phyloP scores from a whole-genome alignment of 257 asterid genomes.

The Perilla frutescens region DNA sequence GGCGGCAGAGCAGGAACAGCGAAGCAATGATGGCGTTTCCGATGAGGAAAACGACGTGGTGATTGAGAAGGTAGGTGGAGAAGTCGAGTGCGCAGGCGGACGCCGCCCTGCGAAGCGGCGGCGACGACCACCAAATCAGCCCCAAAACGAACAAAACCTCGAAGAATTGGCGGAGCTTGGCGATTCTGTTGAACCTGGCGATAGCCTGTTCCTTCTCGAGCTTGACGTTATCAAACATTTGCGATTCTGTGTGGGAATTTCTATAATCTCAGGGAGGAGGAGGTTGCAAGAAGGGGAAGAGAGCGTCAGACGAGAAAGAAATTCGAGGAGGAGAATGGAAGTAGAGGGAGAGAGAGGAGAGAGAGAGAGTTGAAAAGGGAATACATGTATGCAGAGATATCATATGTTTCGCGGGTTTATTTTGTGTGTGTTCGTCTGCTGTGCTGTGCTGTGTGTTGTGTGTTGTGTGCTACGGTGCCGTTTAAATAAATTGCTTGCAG shows the following conservation, averaged over 20 bases:
- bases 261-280: slow-evolving; percentile 36
- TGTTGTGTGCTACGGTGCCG: not conserved
- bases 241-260: slow-evolving; percentile 36
- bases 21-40: slow-evolving; percentile 66
- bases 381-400: slow-evolving; percentile 35
- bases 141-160: slow-evolving; percentile 53
- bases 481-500: no score
- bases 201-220: slow-evolving; percentile 51
- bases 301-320: slow-evolving; percentile 11
- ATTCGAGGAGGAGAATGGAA: not conserved
- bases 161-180: slow-evolving; percentile 48
- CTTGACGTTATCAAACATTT: slow-evolving; percentile 38
- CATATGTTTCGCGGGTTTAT: slow-evolving; percentile 30
- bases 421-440: not conserved
- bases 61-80: slow-evolving; percentile 53
- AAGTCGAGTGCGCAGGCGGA: slow-evolving; percentile 30
- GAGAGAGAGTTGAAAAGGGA: slow-evolving; percentile 25
- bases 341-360: slow-evolving; percentile 14
- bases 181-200: slow-evolving; percentile 52
- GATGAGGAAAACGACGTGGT: slow-evolving; percentile 80
- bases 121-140: slow-evolving; percentile 71
- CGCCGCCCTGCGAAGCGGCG: slow-evolving; percentile 39
- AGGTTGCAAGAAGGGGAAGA: slow-evolving; percentile 35
- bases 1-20: slow-evolving; percentile 58
- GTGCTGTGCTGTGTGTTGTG: slow-evolving; percentile 19